Percentiles rank a stretch among this genome's conserved stretches.
Evolutionary conservation across 1,139 yeast genomes (phyloP).

Genomic region (Pichia sp.): DNA sequence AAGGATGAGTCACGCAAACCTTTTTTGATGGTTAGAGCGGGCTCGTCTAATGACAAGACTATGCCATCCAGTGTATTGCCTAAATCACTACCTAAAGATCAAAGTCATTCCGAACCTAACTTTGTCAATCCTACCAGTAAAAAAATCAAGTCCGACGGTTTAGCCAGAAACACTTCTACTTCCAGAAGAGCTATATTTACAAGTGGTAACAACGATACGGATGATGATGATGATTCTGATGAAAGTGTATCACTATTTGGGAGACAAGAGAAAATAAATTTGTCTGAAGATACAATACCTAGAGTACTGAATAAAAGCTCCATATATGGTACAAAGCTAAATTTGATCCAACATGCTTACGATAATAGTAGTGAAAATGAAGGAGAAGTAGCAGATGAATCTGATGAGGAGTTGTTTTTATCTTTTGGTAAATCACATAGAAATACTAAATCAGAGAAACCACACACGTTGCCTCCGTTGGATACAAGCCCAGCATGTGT

Average conservation of each 20-base stretch:
- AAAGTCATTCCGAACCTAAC: too few species aligned
- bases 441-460: not conserved
- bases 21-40: too few species aligned
- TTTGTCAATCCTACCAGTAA: not conserved
- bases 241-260: not conserved
- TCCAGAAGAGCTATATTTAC: constrained; percentile 8
- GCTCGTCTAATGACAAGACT: too few species aligned
- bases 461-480: not conserved
- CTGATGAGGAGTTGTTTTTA: constrained; percentile 12
- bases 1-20: too few species aligned
- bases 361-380: constrained; percentile 3
- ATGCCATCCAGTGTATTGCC: too few species aligned
- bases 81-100: not conserved
- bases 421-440: constrained; percentile 9
- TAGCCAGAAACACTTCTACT: not conserved
- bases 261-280: not conserved
- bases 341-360: constrained; percentile 2
- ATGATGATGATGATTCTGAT: constrained; percentile 2
- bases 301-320: constrained; percentile 6
- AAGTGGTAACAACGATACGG: constrained; percentile 7
- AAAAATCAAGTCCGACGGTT: not conserved
- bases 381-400: constrained; percentile 1
- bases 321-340: constrained; percentile 16
- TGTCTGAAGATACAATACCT: not conserved
- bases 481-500: not conserved